phyloP scores from a whole-genome alignment of 495 filamentous ascomycete species.

The Xylaria castorea region DNA sequence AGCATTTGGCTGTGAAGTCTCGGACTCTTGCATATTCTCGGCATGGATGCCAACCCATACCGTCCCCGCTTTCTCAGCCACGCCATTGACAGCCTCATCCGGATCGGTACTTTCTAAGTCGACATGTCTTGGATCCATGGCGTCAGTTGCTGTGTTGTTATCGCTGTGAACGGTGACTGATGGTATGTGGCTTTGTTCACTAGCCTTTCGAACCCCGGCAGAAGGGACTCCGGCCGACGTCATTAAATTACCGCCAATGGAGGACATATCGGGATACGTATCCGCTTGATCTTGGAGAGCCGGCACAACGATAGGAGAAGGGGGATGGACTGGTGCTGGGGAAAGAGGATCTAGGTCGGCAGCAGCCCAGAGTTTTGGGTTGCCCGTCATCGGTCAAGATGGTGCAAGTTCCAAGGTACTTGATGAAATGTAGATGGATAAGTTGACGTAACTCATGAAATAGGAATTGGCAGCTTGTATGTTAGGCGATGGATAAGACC shows the following conservation, averaged over 20 bases:
- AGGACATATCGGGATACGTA: slow-evolving; percentile 30
- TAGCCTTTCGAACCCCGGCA: neutral
- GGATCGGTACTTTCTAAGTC: neutral
- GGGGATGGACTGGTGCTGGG: slow-evolving; percentile 41
- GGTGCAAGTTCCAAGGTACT: neutral
- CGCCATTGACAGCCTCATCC: slow-evolving; percentile 30
- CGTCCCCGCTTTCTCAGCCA: slow-evolving; percentile 32
- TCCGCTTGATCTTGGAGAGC: slow-evolving; percentile 48
- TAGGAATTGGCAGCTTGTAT: neutral
- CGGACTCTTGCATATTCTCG: slow-evolving; percentile 32
- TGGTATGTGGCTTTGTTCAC: slow-evolving; percentile 1
- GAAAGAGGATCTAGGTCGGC: slow-evolving; percentile 46
- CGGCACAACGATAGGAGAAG: slow-evolving; percentile 46
- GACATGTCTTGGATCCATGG: neutral
- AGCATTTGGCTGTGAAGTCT: slow-evolving; percentile 36
- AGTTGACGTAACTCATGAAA: neutral
- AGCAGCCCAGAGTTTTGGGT: slow-evolving; percentile 44
- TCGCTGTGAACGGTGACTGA: neutral
- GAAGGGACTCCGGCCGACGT: neutral
- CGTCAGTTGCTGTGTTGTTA: neutral
- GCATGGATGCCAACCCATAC: slow-evolving; percentile 24
- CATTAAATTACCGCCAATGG: neutral
- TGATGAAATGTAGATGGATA: neutral
- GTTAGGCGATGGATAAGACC: neutral
- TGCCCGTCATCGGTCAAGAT: slow-evolving; percentile 42